These are phyloP conservation scores for Schizosaccharomyces octosporus DNA, from an alignment of 805 yeast species.

Conservation along the genomic window DNA sequence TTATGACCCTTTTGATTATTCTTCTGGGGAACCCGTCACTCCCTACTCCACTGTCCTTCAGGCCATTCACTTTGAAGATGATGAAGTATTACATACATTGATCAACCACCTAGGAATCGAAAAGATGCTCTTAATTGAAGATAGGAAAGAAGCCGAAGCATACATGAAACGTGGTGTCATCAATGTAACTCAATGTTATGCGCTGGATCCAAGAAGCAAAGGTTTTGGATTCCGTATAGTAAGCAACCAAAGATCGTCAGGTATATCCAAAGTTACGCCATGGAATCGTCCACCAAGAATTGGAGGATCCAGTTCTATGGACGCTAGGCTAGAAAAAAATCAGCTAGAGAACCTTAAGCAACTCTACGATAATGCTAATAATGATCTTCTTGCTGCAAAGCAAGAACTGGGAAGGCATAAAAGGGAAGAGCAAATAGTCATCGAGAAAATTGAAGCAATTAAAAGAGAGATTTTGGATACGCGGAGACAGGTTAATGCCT, in stretches of 20 bases:
- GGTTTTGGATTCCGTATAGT: constrained; percentile 24
- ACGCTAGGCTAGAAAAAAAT: not conserved
- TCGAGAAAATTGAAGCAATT: not conserved
- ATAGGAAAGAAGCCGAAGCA: constrained; percentile 27
- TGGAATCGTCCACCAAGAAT: constrained; percentile 2
- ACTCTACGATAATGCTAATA: not conserved
- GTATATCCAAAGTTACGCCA: constrained; percentile 27
- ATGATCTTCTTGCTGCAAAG: not conserved
- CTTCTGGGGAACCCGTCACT: constrained; percentile 20
- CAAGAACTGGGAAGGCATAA: not conserved
- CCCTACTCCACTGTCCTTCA: constrained; percentile 30
- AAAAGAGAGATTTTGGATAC: not conserved
- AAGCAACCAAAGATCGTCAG: constrained; percentile 19
- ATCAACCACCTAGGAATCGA: constrained; percentile 40
- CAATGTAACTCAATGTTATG: constrained; percentile 21
- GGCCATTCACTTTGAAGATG: constrained; percentile 23
- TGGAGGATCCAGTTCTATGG: not conserved
- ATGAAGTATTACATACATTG: constrained; percentile 31
- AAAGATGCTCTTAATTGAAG: constrained; percentile 26
- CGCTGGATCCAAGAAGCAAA: constrained; percentile 18
- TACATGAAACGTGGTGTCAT: constrained; percentile 16
- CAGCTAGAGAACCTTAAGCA: not conserved
- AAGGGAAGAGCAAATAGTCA: not conserved
- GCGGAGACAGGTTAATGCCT: not conserved
- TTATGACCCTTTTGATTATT: constrained; percentile 33